Evolutionary conservation across 768 basidiomycete genomes (phyloP).

Genomic region (Pisolithus marmoratus): DNA sequence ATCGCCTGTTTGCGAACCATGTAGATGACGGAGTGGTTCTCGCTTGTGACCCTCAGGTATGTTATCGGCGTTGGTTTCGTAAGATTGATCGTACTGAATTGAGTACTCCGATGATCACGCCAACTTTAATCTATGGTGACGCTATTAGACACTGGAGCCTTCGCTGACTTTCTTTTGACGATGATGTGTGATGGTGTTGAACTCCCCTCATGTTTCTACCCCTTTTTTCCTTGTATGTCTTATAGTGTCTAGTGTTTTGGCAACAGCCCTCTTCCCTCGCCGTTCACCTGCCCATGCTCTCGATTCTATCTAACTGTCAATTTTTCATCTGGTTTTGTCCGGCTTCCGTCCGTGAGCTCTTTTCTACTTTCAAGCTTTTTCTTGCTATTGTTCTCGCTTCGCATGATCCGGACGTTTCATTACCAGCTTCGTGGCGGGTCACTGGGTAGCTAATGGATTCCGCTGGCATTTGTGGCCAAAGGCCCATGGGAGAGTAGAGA

Average conservation of each 20-base stretch:
- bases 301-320: not conserved
- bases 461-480: not conserved
- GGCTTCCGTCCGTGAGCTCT: not conserved
- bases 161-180: not conserved
- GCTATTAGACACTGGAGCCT: conserved; percentile 5
- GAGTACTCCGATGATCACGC: not conserved
- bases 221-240: conserved; percentile 20
- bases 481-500: not conserved
- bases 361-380: not conserved
- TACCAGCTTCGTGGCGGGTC: not conserved
- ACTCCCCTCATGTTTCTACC: conserved; percentile 7
- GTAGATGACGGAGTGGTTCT: not conserved
- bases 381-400: not conserved
- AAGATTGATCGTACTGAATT: not conserved
- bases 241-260: conserved; percentile 18
- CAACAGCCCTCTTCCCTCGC: not conserved
- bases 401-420: not conserved
- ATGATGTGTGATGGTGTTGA: not conserved
- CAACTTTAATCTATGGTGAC: conserved; percentile 7
- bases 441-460: not conserved
- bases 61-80: not conserved
- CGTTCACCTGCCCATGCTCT: not conserved
- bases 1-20: not conserved
- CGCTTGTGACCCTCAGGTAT: not conserved
- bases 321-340: not conserved